Percentiles rank a stretch among this genome's conserved stretches.
These are phyloP conservation scores for Solanum hybrid DNA, from an alignment of 305 asterid species.

Conservation along the genomic window DNA sequence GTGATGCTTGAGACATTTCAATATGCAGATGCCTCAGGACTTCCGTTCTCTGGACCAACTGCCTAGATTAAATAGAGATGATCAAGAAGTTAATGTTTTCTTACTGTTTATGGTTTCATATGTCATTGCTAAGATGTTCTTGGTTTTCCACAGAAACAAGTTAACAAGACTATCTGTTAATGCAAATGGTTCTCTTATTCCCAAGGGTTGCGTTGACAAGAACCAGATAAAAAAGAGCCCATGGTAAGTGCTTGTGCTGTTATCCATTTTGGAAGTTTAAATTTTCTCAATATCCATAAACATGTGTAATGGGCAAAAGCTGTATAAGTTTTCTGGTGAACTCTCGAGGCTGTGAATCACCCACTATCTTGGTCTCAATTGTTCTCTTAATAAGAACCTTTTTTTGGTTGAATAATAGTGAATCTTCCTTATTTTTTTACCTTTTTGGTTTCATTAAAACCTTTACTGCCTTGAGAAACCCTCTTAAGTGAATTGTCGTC, in stretches of 20 bases:
- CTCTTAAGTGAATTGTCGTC: too few species aligned
- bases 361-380: not conserved
- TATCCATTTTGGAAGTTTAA: not conserved
- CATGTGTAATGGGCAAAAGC: not conserved
- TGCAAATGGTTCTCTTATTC: slow-evolving; percentile 77
- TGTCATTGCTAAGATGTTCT: not conserved
- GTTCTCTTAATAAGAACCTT: not conserved
- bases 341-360: not conserved
- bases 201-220: slow-evolving; percentile 66
- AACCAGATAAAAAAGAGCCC: slow-evolving; percentile 61
- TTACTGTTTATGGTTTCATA: not conserved
- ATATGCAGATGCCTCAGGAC: not conserved
- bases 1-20: not conserved
- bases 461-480: not conserved
- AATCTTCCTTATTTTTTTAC: not conserved
- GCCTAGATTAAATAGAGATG: slow-evolving; percentile 4
- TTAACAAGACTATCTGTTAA: slow-evolving; percentile 70
- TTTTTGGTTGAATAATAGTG: not conserved
- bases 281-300: not conserved
- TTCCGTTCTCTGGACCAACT: not conserved
- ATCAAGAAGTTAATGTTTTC: not conserved
- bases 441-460: not conserved
- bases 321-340: not conserved
- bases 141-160: slow-evolving; percentile 44
- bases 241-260: slow-evolving; percentile 43